phyloP scores from a whole-genome alignment of 352 stramenopile genomes.

The Phytophthora ohioensis region DNA sequence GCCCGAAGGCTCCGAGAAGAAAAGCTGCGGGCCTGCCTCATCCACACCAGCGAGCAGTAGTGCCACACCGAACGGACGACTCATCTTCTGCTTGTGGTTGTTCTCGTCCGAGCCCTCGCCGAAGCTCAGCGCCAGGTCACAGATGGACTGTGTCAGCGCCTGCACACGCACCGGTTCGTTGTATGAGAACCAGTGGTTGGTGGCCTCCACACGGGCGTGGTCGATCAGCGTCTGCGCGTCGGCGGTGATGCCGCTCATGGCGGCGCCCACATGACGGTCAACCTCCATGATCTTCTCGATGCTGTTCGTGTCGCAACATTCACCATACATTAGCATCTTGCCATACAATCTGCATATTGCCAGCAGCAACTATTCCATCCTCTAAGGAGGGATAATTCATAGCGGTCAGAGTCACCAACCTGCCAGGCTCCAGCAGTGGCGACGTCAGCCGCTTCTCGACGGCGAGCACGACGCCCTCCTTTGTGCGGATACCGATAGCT shows the following conservation, averaged over 20 bases:
- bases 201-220: slow-evolving; percentile 98
- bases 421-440: slow-evolving; percentile 94
- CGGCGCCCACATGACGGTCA: slow-evolving; percentile 97
- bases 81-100: slow-evolving; percentile 98
- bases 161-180: slow-evolving; percentile 98
- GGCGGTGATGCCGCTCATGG: slow-evolving; percentile 98
- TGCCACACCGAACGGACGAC: slow-evolving; percentile 98
- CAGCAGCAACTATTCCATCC: neutral
- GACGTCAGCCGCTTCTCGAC: slow-evolving; percentile 99
- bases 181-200: slow-evolving; percentile 99
- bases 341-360: neutral
- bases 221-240: slow-evolving; percentile 99
- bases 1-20: slow-evolving; percentile 98
- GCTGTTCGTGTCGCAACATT: slow-evolving; percentile 51
- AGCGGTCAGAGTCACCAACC: slow-evolving; percentile 43
- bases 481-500: slow-evolving; percentile 98
- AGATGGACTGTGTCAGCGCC: slow-evolving; percentile 98
- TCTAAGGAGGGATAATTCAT: neutral
- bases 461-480: slow-evolving; percentile 97
- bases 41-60: slow-evolving; percentile 98
- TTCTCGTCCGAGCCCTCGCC: slow-evolving; percentile 93
- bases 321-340: slow-evolving; percentile 5
- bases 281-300: slow-evolving; percentile 99
- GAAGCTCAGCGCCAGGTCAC: slow-evolving; percentile 98
- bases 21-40: slow-evolving; percentile 94